Evolutionary conservation across 1,139 yeast species (phyloP).

Genomic region (Saccharomycopsis phalli): DNA sequence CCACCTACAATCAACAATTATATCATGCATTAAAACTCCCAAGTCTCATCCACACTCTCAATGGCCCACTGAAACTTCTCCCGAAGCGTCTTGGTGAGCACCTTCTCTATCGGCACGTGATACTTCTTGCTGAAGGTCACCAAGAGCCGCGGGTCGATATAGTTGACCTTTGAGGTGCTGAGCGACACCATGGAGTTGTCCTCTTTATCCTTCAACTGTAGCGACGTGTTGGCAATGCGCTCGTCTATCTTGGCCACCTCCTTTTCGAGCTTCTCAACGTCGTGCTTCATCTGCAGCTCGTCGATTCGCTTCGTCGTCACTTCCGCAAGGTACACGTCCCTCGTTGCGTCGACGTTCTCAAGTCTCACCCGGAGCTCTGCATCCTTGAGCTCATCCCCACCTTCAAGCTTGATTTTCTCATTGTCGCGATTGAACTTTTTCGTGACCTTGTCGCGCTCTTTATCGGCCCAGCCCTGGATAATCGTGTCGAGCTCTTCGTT

Average conservation of each 20-base stretch:
- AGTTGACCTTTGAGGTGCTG: constrained; percentile 89
- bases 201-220: constrained; percentile 83
- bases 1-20: too few species aligned
- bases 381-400: constrained; percentile 44
- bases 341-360: constrained; percentile 47
- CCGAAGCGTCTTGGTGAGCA: constrained; percentile 82
- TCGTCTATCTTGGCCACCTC: constrained; percentile 68
- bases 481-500: constrained; percentile 57
- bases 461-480: constrained; percentile 32
- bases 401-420: constrained; percentile 57
- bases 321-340: constrained; percentile 49
- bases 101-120: constrained; percentile 83
- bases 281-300: constrained; percentile 37
- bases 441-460: constrained; percentile 54
- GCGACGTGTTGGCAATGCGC: constrained; percentile 57
- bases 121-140: constrained; percentile 84
- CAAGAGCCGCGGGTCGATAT: constrained; percentile 89
- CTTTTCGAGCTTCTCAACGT: constrained; percentile 65
- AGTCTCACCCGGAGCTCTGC: constrained; percentile 52
- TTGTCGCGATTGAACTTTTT: constrained; percentile 69
- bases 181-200: constrained; percentile 91
- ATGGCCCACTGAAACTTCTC: constrained; percentile 96
- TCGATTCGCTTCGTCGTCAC: constrained; percentile 36
- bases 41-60: constrained; percentile 77
- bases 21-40: constrained; percentile 56